These are phyloP conservation scores for Phaeomoniella chlamydospora DNA, from an alignment of 2,329 filamentous ascomycete genomes.

Conservation along the genomic window DNA sequence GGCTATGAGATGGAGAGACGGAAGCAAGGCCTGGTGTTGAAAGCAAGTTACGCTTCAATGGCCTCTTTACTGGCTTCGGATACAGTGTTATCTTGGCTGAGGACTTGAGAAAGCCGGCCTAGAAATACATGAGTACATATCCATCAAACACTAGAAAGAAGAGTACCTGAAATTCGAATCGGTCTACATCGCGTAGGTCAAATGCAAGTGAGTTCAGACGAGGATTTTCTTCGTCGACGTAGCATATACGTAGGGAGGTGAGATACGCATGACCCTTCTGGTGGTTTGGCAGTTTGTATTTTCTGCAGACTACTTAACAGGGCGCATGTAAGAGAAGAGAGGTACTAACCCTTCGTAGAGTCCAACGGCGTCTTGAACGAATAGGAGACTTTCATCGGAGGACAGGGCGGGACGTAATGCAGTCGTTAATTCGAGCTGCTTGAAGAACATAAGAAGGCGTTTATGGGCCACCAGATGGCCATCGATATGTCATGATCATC, in stretches of 20 bases:
- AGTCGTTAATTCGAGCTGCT: slow-evolving; percentile 88
- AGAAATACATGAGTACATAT: slow-evolving; percentile 9
- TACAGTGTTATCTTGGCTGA: slow-evolving; percentile 84
- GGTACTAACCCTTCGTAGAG: slow-evolving; percentile 81
- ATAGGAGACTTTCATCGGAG: slow-evolving; percentile 85
- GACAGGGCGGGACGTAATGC: slow-evolving; percentile 84
- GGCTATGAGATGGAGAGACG: slow-evolving; percentile 1
- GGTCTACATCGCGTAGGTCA: slow-evolving; percentile 80
- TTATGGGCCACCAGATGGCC: too few species aligned
- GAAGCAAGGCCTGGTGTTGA: slow-evolving; percentile 3
- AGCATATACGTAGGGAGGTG: slow-evolving; percentile 90
- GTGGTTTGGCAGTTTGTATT: slow-evolving; percentile 85
- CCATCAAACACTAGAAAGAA: background rate
- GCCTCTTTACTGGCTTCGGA: slow-evolving; percentile 60
- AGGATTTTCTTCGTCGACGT: slow-evolving; percentile 79
- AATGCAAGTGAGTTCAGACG: slow-evolving; percentile 72
- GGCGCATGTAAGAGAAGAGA: slow-evolving; percentile 2
- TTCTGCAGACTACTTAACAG: slow-evolving; percentile 36
- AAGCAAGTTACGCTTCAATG: background rate
- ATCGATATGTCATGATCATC: slow-evolving; percentile 43
- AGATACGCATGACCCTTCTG: slow-evolving; percentile 95
- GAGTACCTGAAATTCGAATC: slow-evolving; percentile 72
- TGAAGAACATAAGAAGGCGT: slow-evolving; percentile 99
- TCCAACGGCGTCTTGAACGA: slow-evolving; percentile 94
- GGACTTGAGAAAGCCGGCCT: slow-evolving; percentile 88